Base-by-base conservation (phyloP, 2,329 filamentous ascomycete species). In the Aspergillus carbonarius region DNA sequence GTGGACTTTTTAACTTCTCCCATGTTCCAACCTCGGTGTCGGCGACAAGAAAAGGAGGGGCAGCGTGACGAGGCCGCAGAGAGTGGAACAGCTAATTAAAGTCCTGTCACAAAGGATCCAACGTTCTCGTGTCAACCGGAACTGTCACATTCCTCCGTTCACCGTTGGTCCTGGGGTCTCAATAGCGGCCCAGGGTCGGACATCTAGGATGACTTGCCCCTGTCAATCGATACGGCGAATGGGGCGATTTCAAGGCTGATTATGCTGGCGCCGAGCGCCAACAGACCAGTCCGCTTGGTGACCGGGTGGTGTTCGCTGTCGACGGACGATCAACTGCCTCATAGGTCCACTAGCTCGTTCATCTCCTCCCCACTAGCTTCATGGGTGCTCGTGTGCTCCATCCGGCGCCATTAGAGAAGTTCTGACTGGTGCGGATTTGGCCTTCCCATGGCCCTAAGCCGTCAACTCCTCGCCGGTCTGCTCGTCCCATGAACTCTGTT, bases 261-360 rank as follows among this genome's bases (percentile, higher is more conserved):
- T 37, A 39, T 32, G 13, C 18, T 52, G 39, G 47, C 30, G 37
- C 23, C 44, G 35, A 35, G 55, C 47, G 34, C 30, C 30, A 46
- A 23, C 39, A 23, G 23, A 44, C 44, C 51, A 51, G 18, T 4
- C 30, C 32, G 12, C 34, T 44, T 44, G 25, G 40, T 44, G 40
- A 44, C 40, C 40, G 13, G 40, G 40, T 25, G 23, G 42, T 25
- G 57, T 59, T 42, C 58, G 39, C 48, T 54, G 55, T 57, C 23
- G 25, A 30, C 13, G 27, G 55, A 54, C 55, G 59, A 60, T 60
- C 59, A 47, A 47, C 12, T 47, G 40, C 46, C 51, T 13, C 23
- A 40, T 44, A 18, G 34, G 40, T 42, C 50, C 55, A 47, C 54
- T 58, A 44, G 52, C 27, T 37, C 18, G 51, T 49, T 54, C 56